Base-by-base conservation (phyloP, 495 filamentous ascomycete species). In the Penicillium arizonense region DNA sequence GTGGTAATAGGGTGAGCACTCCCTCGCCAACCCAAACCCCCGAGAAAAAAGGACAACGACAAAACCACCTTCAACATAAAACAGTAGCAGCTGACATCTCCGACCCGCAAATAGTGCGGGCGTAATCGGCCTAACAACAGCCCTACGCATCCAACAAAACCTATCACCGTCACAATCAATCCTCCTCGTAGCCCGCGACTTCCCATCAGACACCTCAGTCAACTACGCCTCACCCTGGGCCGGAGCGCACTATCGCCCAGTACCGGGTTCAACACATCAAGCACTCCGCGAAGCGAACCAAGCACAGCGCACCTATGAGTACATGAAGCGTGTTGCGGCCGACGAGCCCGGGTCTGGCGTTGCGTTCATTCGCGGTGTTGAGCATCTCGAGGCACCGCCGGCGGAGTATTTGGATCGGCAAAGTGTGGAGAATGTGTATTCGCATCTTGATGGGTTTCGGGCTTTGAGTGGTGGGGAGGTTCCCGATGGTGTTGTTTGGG, bases 201-300 rank as follows among this genome's bases (percentile, higher is more conserved):
- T 84, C 50, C 82, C 83, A 32, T 50, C 62, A 50, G 60, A 66
- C 46, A 72, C 65, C 13, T 79, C 82, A 34, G 73, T 83, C 58
- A 79, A 87, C 74, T 87, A 79, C 68, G 78, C 83, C 47, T 85
- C 83, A 5, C 77, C 81, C 8, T 87, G 83, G 84, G 84, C 75
- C n/a, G 83, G 83, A 50, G 83, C 80, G 6, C 82, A 82, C 60
- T 82, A 83, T 68, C 77, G 82, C 3, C 78, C 77, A 11, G 69
- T 84, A 3, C 78, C 80, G 0, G 78, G 77, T 2, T 57, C 65
- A 2, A 65, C 70, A 0, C 54, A 68, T 7, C 74, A 76, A 41
- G 50, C 62, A n/a, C 39, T 63, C 4, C 70, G 68, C 23, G 81
- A 84, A 54, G 77, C 80, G 43, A 61, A 56, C 43, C 70, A 82